phyloP scores from a whole-genome alignment of 2,329 filamentous ascomycete genomes.

The Cryphonectria radicalis region DNA sequence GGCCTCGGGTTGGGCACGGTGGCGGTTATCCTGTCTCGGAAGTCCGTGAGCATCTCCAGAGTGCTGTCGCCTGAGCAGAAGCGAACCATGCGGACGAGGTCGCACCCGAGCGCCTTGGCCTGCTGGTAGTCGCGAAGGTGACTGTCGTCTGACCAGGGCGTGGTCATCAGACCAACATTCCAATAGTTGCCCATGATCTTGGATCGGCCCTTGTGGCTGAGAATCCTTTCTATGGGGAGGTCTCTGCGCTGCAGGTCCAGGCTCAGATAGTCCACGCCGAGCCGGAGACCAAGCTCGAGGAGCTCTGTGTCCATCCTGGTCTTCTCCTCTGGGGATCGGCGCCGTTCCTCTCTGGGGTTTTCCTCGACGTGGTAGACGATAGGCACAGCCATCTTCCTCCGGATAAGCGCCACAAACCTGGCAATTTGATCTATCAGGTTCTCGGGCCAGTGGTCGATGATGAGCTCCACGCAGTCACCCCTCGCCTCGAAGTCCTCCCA shows the following conservation, averaged over 20 bases:
- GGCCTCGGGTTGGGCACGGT: slow-evolving; percentile 51
- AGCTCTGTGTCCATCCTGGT: slow-evolving; percentile 57
- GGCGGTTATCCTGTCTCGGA: slow-evolving; percentile 52
- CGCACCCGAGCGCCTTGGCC: slow-evolving; percentile 61
- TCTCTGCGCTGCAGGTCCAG: slow-evolving; percentile 64
- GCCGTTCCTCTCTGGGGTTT: slow-evolving; percentile 48
- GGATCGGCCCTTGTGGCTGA: slow-evolving; percentile 58
- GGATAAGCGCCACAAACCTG: slow-evolving; percentile 60
- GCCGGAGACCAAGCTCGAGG: slow-evolving; percentile 65
- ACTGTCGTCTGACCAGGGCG: slow-evolving; percentile 59
- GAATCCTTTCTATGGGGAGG: slow-evolving; percentile 51
- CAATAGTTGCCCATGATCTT: slow-evolving; percentile 65
- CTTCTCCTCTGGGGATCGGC: slow-evolving; percentile 43
- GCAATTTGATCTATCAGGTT: slow-evolving; percentile 55
- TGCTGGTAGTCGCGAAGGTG: slow-evolving; percentile 58
- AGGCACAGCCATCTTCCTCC: slow-evolving; percentile 59
- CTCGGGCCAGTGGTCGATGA: slow-evolving; percentile 60
- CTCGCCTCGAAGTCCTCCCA: slow-evolving; percentile 59
- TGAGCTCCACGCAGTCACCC: slow-evolving; percentile 63
- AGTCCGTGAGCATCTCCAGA: slow-evolving; percentile 51
- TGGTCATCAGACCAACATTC: slow-evolving; percentile 48
- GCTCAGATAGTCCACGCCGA: slow-evolving; percentile 68
- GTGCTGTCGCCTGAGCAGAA: slow-evolving; percentile 61
- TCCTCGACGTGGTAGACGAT: slow-evolving; percentile 63
- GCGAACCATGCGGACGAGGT: slow-evolving; percentile 64